A percentile compares a stretch with the other conserved stretches of the same genome.
phyloP scores from a whole-genome alignment of 768 basidiomycete genomes.

The Mycena galericulata region DNA sequence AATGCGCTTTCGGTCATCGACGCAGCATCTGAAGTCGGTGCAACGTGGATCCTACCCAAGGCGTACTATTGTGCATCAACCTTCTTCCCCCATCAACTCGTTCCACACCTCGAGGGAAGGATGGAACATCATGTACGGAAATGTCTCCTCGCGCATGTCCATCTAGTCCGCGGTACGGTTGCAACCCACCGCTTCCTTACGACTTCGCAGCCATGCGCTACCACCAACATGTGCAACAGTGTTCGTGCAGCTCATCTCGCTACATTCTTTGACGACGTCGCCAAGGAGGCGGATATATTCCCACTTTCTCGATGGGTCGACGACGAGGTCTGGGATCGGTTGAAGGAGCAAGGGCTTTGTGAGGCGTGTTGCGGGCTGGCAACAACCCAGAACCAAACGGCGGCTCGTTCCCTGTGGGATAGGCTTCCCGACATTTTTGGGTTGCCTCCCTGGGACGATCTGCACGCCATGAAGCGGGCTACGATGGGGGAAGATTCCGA shows the following conservation, averaged over 20 bases:
- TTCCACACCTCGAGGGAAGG: neutral
- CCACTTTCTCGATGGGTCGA: neutral
- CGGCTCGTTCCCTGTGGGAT: neutral
- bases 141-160: neutral
- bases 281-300: neutral
- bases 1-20: neutral
- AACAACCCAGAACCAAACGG: neutral
- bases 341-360: neutral
- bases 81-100: neutral
- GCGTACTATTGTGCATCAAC: slow-evolving; percentile 2
- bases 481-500: neutral
- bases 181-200: neutral
- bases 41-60: neutral
- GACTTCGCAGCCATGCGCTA: neutral
- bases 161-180: neutral
- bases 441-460: slow-evolving; percentile 4
- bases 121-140: neutral
- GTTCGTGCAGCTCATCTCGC: neutral
- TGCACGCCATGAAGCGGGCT: neutral
- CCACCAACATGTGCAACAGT: neutral
- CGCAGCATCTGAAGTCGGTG: neutral
- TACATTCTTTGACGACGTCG: neutral
- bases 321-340: neutral
- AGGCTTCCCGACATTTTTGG: slow-evolving; percentile 1
- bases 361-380: neutral